Evolutionary conservation across 2,329 filamentous ascomycete species (phyloP), one percentile per base, ranked within the genome.

Genomic region (Fusarium subglutinans): DNA sequence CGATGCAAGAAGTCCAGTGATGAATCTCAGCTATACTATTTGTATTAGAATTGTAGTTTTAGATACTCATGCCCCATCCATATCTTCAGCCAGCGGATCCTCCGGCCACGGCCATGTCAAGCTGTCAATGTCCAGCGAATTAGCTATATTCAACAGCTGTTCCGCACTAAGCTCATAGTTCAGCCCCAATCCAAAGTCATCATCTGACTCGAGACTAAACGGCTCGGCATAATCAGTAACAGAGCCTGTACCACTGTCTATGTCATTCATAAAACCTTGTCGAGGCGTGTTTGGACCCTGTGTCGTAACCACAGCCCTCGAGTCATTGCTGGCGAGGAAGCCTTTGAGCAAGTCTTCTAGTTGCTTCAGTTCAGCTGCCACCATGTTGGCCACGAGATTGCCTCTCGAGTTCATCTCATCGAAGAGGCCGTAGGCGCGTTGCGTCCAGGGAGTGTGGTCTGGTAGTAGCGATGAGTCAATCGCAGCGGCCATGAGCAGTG

Each of bases 381-480:
- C 81, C 61, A 84, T 83, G 8, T 77, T 79, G 1, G 87, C 86
- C 12, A 87, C 82, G 1, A 82, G 77, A 48, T 87, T 87, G 3
- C 86, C 85, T 18, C 81, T 81, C 3, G 79, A 78, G 35, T 82
- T 80, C 80, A 88, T 87, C 18, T 85, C 85, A 43, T 87, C 84
- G 14, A 88, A 79, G 15, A 87, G 81, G 5, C 70, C 60, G 57
- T 85, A 84, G 4, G 84, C 81, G 44, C 83, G 83, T 7, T 84
- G 79, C 2, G 85, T 71, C 82, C 84, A 87, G 2, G 73, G 60
- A 1, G 74, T 67, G 22, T 79, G 79, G 51, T 80, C 78, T 30
- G 83, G 81, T 8, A 84, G 66, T 3, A 83, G 68, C 7, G 76
- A 76, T 1, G 77, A 64, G 58, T 85, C 82, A n/a, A 85, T 76